These are phyloP conservation scores for Rhynchospora breviuscula DNA, from an alignment of 176 grass and related monocot species.

Conservation along the genomic window DNA sequence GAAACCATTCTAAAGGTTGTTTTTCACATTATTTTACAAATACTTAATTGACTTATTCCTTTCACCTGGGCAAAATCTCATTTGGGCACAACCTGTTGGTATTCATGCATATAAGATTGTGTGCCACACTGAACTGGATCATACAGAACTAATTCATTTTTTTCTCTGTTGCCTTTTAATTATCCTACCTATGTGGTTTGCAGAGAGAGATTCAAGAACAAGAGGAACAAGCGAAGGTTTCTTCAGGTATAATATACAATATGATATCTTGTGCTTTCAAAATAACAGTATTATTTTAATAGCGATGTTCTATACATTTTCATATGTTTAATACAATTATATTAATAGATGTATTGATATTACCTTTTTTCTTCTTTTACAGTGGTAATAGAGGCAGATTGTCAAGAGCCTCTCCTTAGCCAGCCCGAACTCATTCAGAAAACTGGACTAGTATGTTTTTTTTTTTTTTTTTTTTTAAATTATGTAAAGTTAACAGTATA, in stretches of 20 bases:
- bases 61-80: not conserved
- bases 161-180: not conserved
- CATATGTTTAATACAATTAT: not conserved
- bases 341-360: not conserved
- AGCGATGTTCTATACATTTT: not conserved
- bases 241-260: conserved; percentile 9
- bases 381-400: conserved; percentile 51
- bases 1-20: conserved; percentile 76
- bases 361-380: conserved; percentile 15
- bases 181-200: conserved; percentile 16
- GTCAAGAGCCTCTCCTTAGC: conserved; percentile 54
- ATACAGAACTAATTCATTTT: not conserved
- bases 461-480: not conserved
- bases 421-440: conserved; percentile 39
- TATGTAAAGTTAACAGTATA: not conserved
- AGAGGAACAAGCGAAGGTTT: conserved; percentile 38
- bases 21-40: conserved; percentile 7
- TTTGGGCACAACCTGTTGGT: not conserved
- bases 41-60: not conserved
- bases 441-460: conserved; percentile 49
- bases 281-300: not conserved
- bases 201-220: conserved; percentile 56
- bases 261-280: not conserved
- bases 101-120: not conserved
- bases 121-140: not conserved